phyloP scores from a whole-genome alignment of 202 grass and related monocot genomes.

The Carex arenaria region DNA sequence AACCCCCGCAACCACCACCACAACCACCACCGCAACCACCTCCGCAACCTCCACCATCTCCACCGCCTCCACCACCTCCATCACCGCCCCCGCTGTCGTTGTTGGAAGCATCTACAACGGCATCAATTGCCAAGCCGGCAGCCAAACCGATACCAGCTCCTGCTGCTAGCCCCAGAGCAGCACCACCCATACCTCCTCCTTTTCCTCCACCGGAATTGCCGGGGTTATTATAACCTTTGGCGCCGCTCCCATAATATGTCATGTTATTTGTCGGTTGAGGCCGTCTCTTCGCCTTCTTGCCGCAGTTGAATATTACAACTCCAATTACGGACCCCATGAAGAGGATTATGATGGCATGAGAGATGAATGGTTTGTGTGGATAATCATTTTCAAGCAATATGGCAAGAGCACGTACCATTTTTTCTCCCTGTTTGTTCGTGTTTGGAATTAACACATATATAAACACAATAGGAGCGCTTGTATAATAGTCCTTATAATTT shows the following conservation, averaged over 20 bases:
- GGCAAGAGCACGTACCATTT: conserved; percentile 2
- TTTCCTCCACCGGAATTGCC: not conserved
- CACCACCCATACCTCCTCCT: not conserved
- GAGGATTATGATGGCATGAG: not conserved
- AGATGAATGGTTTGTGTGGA: not conserved
- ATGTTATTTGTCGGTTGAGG: not conserved
- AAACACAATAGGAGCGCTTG: too few species aligned
- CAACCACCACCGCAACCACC: not conserved
- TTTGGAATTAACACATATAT: too few species aligned
- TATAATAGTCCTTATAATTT: too few species aligned
- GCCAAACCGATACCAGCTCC: conserved; percentile 6
- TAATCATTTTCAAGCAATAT: conserved; percentile 5
- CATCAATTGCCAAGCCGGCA: not conserved
- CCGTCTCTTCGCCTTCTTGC: not conserved
- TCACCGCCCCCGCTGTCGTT: not conserved
- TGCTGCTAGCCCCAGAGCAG: not conserved
- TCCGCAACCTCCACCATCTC: not conserved
- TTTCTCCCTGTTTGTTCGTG: not conserved
- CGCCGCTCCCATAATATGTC: not conserved
- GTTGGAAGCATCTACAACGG: not conserved
- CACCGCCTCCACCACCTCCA: not conserved
- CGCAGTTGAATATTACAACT: conserved; percentile 19
- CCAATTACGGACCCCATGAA: not conserved
- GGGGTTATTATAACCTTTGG: too few species aligned
- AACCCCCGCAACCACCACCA: not conserved